Conservation (phyloP, 139 green algal genomes). For the Chlorella sp. region DNA sequence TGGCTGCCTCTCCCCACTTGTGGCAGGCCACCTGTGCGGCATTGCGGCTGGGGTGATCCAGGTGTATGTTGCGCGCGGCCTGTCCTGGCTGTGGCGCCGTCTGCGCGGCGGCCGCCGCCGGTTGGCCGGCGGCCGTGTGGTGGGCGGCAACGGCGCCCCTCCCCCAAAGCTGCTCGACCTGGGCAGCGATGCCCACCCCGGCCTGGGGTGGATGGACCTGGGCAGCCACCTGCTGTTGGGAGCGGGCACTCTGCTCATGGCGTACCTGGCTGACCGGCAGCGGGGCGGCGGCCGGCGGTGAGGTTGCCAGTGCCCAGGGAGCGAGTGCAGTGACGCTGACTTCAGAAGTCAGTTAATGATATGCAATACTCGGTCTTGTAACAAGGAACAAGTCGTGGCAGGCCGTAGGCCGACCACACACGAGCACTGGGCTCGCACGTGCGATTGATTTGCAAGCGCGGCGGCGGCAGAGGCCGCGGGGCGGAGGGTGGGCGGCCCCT, state of each 20-base stretch:
- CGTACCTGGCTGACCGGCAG: neutral
- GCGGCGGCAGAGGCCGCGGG: too few species aligned
- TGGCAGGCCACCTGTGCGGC: slow-evolving; percentile 28
- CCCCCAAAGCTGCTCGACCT: neutral
- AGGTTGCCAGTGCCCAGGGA: too few species aligned
- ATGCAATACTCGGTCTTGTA: too few species aligned
- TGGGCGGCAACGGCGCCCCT: neutral
- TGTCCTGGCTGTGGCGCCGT: neutral
- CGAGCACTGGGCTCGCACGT: too few species aligned
- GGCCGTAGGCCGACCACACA: too few species aligned
- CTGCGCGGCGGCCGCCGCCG: neutral
- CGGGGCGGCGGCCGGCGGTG: neutral
- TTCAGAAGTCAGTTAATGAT: too few species aligned
- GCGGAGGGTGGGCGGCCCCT: too few species aligned
- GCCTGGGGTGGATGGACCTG: slow-evolving; percentile 30
- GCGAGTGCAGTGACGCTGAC: too few species aligned
- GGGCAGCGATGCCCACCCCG: neutral
- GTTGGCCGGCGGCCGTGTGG: neutral
- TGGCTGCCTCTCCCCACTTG: too few species aligned
- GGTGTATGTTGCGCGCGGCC: slow-evolving; percentile 1
- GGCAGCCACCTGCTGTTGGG: slow-evolving; percentile 1
- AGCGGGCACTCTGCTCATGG: neutral
- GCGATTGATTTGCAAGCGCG: too few species aligned
- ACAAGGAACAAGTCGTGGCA: too few species aligned
- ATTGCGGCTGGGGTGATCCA: slow-evolving; percentile 19